phyloP scores from a whole-genome alignment of 2,329 filamentous ascomycete genomes.

The Aspergillus costaricaensis region DNA sequence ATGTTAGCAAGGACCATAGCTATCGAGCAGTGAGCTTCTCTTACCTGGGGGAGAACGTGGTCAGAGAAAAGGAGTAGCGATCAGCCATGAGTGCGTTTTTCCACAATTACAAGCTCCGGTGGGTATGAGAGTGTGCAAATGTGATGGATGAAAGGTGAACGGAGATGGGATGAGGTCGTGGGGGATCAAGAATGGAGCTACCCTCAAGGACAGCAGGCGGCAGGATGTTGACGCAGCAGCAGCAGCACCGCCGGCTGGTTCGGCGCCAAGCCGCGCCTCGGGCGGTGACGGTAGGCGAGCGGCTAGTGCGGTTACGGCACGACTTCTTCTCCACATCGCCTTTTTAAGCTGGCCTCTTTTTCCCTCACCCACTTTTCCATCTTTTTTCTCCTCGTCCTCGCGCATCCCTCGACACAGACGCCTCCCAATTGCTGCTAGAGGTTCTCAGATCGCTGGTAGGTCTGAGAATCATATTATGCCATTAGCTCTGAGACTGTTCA shows the following conservation, averaged over 20 bases:
- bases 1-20: constrained; percentile 45
- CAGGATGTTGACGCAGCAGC: constrained; percentile 38
- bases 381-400: background rate
- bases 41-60: constrained; percentile 96
- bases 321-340: constrained; percentile 13
- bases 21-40: constrained; percentile 38
- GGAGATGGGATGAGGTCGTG: constrained; percentile 17
- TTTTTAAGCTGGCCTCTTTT: constrained; percentile 19
- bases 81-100: constrained; percentile 73
- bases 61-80: constrained; percentile 98
- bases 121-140: constrained; percentile 10
- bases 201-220: constrained; percentile 30
- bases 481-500: background rate
- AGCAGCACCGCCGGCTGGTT: constrained; percentile 15
- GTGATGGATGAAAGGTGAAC: constrained; percentile 8
- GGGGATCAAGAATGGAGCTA: constrained; percentile 34
- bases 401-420: background rate
- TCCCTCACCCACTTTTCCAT: constrained; percentile 11
- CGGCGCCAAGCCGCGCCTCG: constrained; percentile 21
- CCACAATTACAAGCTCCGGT: constrained; percentile 20
- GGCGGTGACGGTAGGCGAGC: constrained; percentile 29
- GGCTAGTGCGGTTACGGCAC: constrained; percentile 21
- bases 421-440: background rate
- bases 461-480: constrained; percentile 19
- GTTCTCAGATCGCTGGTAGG: constrained; percentile 20